Percentiles rank a stretch among this genome's conserved stretches.
Evolutionary conservation across 768 basidiomycete species (phyloP).

Genomic region (Mycena metata): DNA sequence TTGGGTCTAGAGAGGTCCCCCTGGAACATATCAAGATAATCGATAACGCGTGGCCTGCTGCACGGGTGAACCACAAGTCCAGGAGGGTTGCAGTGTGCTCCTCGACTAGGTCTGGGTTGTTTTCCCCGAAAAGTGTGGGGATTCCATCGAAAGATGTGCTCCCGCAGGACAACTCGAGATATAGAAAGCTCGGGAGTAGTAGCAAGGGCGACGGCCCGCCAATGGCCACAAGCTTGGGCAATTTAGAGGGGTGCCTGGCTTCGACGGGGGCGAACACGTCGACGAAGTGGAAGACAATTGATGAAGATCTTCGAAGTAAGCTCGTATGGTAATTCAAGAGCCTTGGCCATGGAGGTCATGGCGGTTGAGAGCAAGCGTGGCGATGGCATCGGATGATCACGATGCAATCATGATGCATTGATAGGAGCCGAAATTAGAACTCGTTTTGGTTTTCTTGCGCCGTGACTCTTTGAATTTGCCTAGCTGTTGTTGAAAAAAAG

Average conservation of each 20-base stretch:
- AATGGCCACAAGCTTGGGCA: conserved; percentile 2
- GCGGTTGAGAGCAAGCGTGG: too few species aligned
- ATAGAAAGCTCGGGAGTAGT: conserved; percentile 19
- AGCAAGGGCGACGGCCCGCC: conserved; percentile 5
- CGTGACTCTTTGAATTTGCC: too few species aligned
- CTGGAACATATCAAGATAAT: conserved; percentile 1
- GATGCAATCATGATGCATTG: too few species aligned
- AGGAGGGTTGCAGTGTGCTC: not conserved
- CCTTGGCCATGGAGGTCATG: not conserved
- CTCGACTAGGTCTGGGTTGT: not conserved
- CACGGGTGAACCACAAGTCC: conserved; percentile 18
- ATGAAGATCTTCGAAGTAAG: conserved; percentile 13
- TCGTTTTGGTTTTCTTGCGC: too few species aligned
- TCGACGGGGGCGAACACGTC: not conserved
- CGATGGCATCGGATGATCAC: too few species aligned
- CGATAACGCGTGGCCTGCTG: not conserved
- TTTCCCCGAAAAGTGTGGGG: not conserved
- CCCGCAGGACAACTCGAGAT: not conserved
- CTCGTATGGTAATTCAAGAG: conserved; percentile 15
- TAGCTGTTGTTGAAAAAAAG: too few species aligned
- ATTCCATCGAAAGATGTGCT: not conserved
- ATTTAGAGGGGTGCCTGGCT: conserved; percentile 1
- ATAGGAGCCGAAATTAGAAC: too few species aligned
- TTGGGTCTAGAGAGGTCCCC: not conserved
- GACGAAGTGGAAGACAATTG: not conserved